A percentile compares a stretch with the other conserved stretches of the same genome.
Evolutionary conservation across 1,139 yeast genomes (phyloP).

Genomic region (Taphrina sp.): DNA sequence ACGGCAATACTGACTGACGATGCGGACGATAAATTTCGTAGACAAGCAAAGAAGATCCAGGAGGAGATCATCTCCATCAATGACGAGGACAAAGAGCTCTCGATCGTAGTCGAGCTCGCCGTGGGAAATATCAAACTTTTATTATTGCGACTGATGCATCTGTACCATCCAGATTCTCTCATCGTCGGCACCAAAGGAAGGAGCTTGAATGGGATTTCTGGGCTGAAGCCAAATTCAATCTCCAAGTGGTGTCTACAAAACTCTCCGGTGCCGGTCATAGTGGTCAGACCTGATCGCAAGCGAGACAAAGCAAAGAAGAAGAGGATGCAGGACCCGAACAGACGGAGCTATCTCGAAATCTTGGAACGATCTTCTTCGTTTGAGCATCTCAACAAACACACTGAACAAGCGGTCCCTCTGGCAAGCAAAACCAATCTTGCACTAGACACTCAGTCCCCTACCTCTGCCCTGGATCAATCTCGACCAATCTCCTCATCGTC

Average conservation of each 20-base stretch:
- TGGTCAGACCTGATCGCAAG: slow-evolving; percentile 59
- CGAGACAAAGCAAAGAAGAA: slow-evolving; percentile 43
- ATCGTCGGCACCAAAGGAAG: slow-evolving; percentile 60
- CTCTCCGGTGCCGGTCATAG: slow-evolving; percentile 66
- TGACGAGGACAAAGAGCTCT: slow-evolving; percentile 49
- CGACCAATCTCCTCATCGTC: not conserved
- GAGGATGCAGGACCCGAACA: slow-evolving; percentile 44
- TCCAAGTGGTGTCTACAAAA: slow-evolving; percentile 66
- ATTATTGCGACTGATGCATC: slow-evolving; percentile 55
- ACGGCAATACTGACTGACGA: slow-evolving; percentile 38
- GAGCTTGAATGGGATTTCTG: slow-evolving; percentile 50
- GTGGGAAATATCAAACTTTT: slow-evolving; percentile 61
- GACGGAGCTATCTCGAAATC: slow-evolving; percentile 40
- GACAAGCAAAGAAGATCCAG: slow-evolving; percentile 47
- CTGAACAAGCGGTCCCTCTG: not conserved
- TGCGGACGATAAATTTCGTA: slow-evolving; percentile 44
- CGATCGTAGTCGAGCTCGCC: slow-evolving; percentile 59
- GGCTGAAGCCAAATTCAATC: slow-evolving; percentile 49
- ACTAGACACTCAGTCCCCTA: not conserved
- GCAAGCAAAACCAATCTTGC: not conserved
- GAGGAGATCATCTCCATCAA: slow-evolving; percentile 53
- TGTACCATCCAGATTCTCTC: slow-evolving; percentile 64
- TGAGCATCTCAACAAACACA: slow-evolving; percentile 3
- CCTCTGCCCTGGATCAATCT: not conserved
- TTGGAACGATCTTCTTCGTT: slow-evolving; percentile 37